Evolutionary conservation across 2,329 filamentous ascomycete species (phyloP), one percentile per base, ranked within the genome.

Genomic region (Aspergillus cejpii): DNA sequence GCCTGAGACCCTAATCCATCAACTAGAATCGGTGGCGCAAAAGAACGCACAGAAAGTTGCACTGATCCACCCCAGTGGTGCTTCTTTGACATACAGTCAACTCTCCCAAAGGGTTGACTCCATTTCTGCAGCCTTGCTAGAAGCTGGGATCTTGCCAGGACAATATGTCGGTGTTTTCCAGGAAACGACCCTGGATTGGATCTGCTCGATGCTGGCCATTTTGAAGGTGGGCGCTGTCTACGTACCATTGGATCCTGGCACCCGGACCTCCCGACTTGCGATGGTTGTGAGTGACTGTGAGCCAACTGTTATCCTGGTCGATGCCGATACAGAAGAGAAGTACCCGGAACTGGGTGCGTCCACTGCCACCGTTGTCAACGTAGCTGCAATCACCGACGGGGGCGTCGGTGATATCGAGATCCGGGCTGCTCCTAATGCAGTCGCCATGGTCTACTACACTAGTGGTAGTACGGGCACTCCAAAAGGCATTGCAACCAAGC

Each of bases 401-500:
- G 12, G n/a, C n/a, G n/a, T n/a, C n/a, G n/a, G n/a, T n/a, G n/a
- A n/a, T n/a, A n/a, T n/a, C n/a, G n/a, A n/a, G n/a, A n/a, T n/a
- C n/a, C n/a, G n/a, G n/a, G n/a, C n/a, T n/a, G n/a, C n/a, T n/a
- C n/a, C n/a, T 27, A 61, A 41, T 55, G 64, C 28, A 56, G 57
- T 5, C 61, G 67, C 7, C 58, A 65, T 23, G 2, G 52, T 72
- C 3, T 48, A 73, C 2, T 73, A 51, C 39, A 60, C 57, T 2
- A 60, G 57, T 46, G 59, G 59, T 2, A 51, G 54, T 0, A 61
- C 59, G 2, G 57, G 58, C 2, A 56, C 34, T 0, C 72, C 73
- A 1, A 75, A 75, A 53, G 71, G 71, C 3, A 63, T 74, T 15
- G 45, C 72, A 2, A 20, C 51, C 17, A 55, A 29, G 2, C 57